Conservation (phyloP, 345 rosid genomes). For the Cardamine occulta region DNA sequence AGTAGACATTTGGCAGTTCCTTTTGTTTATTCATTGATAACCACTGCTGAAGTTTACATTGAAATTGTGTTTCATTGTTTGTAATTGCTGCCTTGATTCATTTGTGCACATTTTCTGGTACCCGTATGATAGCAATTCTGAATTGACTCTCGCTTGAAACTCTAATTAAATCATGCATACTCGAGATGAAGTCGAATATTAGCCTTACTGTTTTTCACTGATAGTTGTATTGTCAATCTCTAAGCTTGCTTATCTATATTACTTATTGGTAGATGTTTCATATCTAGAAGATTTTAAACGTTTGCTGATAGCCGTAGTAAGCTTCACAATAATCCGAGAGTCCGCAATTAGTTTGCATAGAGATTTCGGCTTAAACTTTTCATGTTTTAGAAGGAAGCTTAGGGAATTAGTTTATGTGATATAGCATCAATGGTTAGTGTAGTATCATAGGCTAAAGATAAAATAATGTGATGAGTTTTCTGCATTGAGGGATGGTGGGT, state of each 20-base stretch:
- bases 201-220: neutral
- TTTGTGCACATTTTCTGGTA: neutral
- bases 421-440: conserved; percentile 24
- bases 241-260: conserved; percentile 7
- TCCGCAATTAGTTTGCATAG: conserved; percentile 8
- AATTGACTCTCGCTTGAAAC: conserved; percentile 9
- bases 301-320: conserved; percentile 6
- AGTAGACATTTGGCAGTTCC: neutral
- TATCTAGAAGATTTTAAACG: neutral
- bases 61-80: neutral
- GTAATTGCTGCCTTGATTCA: conserved; percentile 18
- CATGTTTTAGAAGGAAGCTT: conserved; percentile 20
- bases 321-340: neutral
- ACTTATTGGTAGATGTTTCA: conserved; percentile 20
- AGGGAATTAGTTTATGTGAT: conserved; percentile 11
- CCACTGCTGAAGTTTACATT: conserved; percentile 11
- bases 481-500: conserved; percentile 32
- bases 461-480: conserved; percentile 21
- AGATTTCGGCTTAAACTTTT: neutral
- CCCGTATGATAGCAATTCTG: conserved; percentile 5
- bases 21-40: neutral
- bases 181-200: neutral
- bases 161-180: conserved; percentile 1
- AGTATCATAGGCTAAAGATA: conserved; percentile 8
- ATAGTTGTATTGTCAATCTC: neutral